Percentiles rank a stretch among this genome's conserved stretches.
phyloP scores from a whole-genome alignment of 441 rosid genomes.

The Brassica balearica region DNA sequence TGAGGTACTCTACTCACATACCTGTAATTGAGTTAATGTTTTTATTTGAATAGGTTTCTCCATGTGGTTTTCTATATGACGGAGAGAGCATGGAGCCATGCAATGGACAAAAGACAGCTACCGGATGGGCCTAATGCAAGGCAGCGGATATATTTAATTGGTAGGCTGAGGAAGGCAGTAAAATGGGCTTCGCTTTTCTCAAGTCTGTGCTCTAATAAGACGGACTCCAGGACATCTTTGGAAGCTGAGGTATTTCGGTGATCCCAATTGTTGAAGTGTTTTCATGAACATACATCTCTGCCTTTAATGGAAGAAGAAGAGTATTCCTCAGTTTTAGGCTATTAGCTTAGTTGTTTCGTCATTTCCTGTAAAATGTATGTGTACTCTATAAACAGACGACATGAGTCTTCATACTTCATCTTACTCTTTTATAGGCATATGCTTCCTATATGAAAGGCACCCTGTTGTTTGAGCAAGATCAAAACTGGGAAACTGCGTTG shows the following conservation, averaged over 20 bases:
- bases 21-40: background rate
- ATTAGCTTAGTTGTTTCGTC: slow-evolving; percentile 14
- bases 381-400: background rate
- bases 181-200: slow-evolving; percentile 93
- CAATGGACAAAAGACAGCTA: slow-evolving; percentile 98
- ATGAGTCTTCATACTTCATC: slow-evolving; percentile 28
- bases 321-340: slow-evolving; percentile 19
- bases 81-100: slow-evolving; percentile 99
- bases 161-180: slow-evolving; percentile 93
- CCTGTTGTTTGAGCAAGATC: slow-evolving; percentile 96
- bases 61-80: slow-evolving; percentile 91
- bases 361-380: slow-evolving; percentile 10
- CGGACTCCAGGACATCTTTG: slow-evolving; percentile 88
- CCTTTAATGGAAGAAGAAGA: slow-evolving; percentile 9
- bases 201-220: slow-evolving; percentile 75
- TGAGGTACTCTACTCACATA: background rate
- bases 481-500: slow-evolving; percentile 92
- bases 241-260: slow-evolving; percentile 83
- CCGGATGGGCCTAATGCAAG: slow-evolving; percentile 93
- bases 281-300: slow-evolving; percentile 20
- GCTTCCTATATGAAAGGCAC: slow-evolving; percentile 96
- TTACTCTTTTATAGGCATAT: slow-evolving; percentile 71
- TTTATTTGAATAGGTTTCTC: slow-evolving; percentile 68
- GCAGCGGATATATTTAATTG: slow-evolving; percentile 89
- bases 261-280: slow-evolving; percentile 21